Evolutionary conservation across 768 basidiomycete species (phyloP), one percentile per base, ranked within the genome.

Genomic region (Lenzites betulinus): DNA sequence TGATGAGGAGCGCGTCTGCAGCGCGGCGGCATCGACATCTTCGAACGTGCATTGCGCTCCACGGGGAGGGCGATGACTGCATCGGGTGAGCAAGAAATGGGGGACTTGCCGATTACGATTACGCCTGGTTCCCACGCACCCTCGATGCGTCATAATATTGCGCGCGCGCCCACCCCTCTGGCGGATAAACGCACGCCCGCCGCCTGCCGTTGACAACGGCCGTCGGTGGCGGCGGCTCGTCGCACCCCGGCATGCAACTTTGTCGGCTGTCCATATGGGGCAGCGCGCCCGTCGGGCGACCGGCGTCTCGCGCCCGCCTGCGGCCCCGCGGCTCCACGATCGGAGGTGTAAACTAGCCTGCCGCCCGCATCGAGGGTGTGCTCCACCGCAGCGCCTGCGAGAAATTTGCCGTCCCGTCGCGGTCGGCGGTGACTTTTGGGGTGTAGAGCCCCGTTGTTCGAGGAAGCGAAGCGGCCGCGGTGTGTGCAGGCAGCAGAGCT

Each of bases 41-140:
- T 35, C 52, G 44, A 61, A 61, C 48, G 54, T 55, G 35, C 35
- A 54, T 49, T 26, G 47, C 25, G 54, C 53, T 54, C 48, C 59
- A 60, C 25, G n/a, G 46, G n/a, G 46, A 42, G 51, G 58, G 56
- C 28, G 56, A 58, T 58, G 46, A 59, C 51, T 49, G 46, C 44
- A 54, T 50, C 22, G 43, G 26, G 25, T 18, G 55, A 33, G 38
- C 41, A 18, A 56, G 56, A 58, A 58, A 28, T 58, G 56, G 56
- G 56, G 56, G 39, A 44, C 30, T 50, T 30, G 13, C 44, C 22
- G n/a, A 41, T 41, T 28, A 12, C 52, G 22, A 57, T 57, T 57
- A 20, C 55, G 47, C 35, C 42, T 48, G 20, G 25, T 38, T 56
- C 33, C 46, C 54, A 26, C 22, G 20, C 51, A 12, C 7, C 23